Evolutionary conservation across 768 basidiomycete genomes (phyloP).

Genomic region (Hemileccinum rubropunctum): DNA sequence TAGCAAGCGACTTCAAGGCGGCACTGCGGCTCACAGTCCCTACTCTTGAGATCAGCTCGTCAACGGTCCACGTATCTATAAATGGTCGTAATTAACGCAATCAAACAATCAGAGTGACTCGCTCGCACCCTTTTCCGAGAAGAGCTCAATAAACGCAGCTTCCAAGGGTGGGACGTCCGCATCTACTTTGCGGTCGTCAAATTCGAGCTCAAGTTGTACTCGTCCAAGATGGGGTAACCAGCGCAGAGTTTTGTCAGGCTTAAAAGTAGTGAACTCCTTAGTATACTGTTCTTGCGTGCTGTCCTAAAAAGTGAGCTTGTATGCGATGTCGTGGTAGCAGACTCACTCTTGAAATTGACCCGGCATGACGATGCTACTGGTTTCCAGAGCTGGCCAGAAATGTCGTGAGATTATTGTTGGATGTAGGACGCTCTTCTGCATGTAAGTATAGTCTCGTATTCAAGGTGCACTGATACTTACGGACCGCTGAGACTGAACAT

Average conservation of each 20-base stretch:
- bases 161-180: conserved; percentile 84
- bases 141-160: conserved; percentile 87
- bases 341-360: conserved; percentile 79
- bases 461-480: conserved; percentile 39
- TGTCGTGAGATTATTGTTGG: conserved; percentile 90
- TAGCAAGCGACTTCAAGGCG: conserved; percentile 70
- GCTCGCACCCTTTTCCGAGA: conserved; percentile 61
- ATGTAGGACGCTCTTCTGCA: conserved; percentile 63
- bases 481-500: conserved; percentile 70
- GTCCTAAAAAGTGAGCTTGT: conserved; percentile 5
- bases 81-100: background rate
- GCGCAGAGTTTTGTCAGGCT: conserved; percentile 87
- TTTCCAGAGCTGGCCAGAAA: conserved; percentile 90
- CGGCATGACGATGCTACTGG: conserved; percentile 73
- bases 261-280: conserved; percentile 74
- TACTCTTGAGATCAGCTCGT: conserved; percentile 62
- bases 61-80: conserved; percentile 66
- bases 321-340: background rate
- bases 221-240: conserved; percentile 92
- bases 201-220: conserved; percentile 73
- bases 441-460: conserved; percentile 5
- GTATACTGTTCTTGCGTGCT: conserved; percentile 79
- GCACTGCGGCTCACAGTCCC: conserved; percentile 62
- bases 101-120: background rate
- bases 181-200: conserved; percentile 75